Percentiles rank a stretch among this genome's conserved stretches.
phyloP scores from a whole-genome alignment of 257 asterid genomes.

The Schizonepeta tenuifolia region DNA sequence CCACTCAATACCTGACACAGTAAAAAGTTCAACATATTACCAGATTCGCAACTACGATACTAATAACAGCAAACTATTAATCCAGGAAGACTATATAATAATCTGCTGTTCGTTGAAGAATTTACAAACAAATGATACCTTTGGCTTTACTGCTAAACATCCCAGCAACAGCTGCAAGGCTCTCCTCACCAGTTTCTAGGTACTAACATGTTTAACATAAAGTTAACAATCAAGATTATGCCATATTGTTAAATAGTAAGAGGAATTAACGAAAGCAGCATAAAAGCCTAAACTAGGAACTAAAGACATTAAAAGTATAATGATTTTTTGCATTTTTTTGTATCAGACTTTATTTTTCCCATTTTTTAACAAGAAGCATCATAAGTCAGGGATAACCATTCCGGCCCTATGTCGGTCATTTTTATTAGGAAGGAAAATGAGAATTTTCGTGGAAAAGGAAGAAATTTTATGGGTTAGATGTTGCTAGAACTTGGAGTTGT shows the following conservation, averaged over 20 bases:
- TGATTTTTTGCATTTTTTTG: not conserved
- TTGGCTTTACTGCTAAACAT: slow-evolving; percentile 99
- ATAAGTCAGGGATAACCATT: no score
- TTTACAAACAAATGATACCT: slow-evolving; percentile 56
- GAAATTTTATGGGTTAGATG: not conserved
- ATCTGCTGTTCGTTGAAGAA: slow-evolving; percentile 8
- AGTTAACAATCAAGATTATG: no score
- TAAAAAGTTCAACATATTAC: slow-evolving; percentile 31
- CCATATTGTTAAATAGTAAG: no score
- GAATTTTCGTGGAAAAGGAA: not conserved
- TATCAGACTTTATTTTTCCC: not conserved
- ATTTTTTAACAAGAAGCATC: not conserved
- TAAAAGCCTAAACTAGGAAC: slow-evolving; percentile 4
- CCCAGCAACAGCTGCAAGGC: slow-evolving; percentile 99
- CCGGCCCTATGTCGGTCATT: not conserved
- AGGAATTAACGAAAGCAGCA: no score
- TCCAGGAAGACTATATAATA: slow-evolving; percentile 23
- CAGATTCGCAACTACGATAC: slow-evolving; percentile 28
- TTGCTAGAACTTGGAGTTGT: not conserved
- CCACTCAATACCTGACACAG: slow-evolving; percentile 89
- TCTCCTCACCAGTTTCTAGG: slow-evolving; percentile 95
- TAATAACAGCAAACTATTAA: slow-evolving; percentile 11
- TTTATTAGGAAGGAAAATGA: not conserved
- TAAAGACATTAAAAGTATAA: not conserved
- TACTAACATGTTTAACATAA: slow-evolving; percentile 54